These are phyloP conservation scores for Yarrowia keelungensis DNA, from an alignment of 805 yeast genomes.

Conservation along the genomic window DNA sequence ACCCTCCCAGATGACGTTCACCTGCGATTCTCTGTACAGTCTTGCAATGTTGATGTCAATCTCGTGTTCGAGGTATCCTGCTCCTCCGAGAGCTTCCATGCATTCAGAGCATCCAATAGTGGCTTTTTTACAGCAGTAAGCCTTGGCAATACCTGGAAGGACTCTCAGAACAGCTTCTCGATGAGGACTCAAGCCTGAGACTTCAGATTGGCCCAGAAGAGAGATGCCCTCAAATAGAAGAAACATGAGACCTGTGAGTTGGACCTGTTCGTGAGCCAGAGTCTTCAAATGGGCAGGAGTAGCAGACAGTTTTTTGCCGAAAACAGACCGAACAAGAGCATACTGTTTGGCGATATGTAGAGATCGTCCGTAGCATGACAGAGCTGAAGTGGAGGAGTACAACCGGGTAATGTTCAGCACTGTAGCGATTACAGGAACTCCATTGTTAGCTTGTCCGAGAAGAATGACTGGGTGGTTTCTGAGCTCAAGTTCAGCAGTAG, in stretches of 20 bases:
- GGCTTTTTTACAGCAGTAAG: conserved; percentile 45
- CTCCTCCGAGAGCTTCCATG: conserved; percentile 50
- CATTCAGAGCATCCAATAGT: conserved; percentile 48
- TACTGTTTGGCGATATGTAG: conserved; percentile 45
- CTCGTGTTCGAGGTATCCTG: conserved; percentile 49
- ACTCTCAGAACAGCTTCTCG: conserved; percentile 44
- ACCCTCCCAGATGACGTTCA: conserved; percentile 49
- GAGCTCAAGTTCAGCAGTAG: conserved; percentile 49
- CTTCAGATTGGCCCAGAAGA: conserved; percentile 46
- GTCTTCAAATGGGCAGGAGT: conserved; percentile 46
- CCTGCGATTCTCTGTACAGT: conserved; percentile 47
- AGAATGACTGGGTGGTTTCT: conserved; percentile 43
- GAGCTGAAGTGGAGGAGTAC: conserved; percentile 45
- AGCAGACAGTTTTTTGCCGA: conserved; percentile 43
- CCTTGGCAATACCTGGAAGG: conserved; percentile 47
- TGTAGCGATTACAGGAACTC: conserved; percentile 47
- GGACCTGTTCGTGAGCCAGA: conserved; percentile 46
- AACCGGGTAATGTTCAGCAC: conserved; percentile 47
- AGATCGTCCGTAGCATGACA: conserved; percentile 45
- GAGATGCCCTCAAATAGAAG: conserved; percentile 44
- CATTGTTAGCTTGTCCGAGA: conserved; percentile 44
- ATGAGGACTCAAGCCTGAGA: conserved; percentile 31
- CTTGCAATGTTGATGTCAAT: conserved; percentile 47
- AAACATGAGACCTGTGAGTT: conserved; percentile 43
- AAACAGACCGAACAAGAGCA: conserved; percentile 46